Percentiles rank a stretch among this genome's conserved stretches.
These are phyloP conservation scores for Pterocarpus macrocarpus DNA, from an alignment of 306 rosid genomes.

Conservation along the genomic window DNA sequence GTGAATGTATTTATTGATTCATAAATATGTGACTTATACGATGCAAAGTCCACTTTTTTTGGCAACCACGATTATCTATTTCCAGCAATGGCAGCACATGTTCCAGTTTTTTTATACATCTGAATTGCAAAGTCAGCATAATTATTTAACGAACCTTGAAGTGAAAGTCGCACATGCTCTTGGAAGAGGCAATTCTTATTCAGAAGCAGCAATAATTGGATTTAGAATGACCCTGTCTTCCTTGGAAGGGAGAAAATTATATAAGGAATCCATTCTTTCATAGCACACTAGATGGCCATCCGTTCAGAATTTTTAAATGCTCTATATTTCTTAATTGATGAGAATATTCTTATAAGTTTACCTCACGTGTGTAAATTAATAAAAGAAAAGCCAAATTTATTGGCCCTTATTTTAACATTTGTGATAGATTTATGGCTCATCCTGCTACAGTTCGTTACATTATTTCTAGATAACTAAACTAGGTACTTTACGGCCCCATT, in stretches of 20 bases:
- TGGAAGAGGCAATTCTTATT: slow-evolving; percentile 29
- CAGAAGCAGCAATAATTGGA: slow-evolving; percentile 36
- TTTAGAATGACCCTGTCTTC: slow-evolving; percentile 22
- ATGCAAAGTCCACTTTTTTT: slow-evolving; percentile 5
- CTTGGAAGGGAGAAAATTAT: slow-evolving; percentile 15
- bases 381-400: not conserved
- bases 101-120: slow-evolving; percentile 29
- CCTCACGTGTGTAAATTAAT: not conserved
- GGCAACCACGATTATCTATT: slow-evolving; percentile 6
- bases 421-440: not conserved
- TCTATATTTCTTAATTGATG: slow-evolving; percentile 4
- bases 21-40: slow-evolving; percentile 25
- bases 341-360: slow-evolving; percentile 9
- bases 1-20: slow-evolving; percentile 30
- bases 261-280: slow-evolving; percentile 13
- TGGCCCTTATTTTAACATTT: not conserved
- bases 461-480: slow-evolving; percentile 31
- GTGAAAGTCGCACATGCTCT: slow-evolving; percentile 52
- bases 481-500: slow-evolving; percentile 20
- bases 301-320: not conserved
- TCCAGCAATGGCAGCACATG: slow-evolving; percentile 49
- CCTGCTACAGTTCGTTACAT: slow-evolving; percentile 18
- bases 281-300: not conserved
- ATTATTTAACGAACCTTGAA: slow-evolving; percentile 48
- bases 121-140: slow-evolving; percentile 46